Conservation (phyloP, 371 early-diverging fungal genomes). For the Furculomyces boomerangus region DNA sequence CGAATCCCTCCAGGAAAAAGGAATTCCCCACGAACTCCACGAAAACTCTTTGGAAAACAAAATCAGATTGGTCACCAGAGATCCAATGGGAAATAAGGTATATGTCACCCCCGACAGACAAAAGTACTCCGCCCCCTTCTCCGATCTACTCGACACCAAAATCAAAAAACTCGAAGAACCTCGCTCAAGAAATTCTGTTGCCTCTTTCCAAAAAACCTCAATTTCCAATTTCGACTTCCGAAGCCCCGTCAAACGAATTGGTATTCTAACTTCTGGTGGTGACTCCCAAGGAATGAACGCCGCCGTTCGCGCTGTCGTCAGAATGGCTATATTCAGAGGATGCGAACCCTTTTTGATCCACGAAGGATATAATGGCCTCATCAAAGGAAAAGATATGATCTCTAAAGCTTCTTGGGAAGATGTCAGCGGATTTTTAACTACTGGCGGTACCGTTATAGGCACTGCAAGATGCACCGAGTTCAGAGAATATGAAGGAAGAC, state of each 20-base stretch:
- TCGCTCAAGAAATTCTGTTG: no score
- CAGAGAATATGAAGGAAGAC: conserved; percentile 71
- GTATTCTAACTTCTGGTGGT: conserved; percentile 92
- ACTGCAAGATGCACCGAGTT: conserved; percentile 88
- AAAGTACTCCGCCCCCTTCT: background rate
- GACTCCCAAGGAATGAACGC: conserved; percentile 99
- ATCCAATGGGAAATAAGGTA: background rate
- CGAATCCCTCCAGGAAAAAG: background rate
- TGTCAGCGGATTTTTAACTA: conserved; percentile 66
- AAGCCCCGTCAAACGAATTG: conserved; percentile 23
- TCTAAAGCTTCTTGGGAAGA: conserved; percentile 74
- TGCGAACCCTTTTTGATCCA: conserved; percentile 81
- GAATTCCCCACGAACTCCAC: background rate
- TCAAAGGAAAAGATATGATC: conserved; percentile 83
- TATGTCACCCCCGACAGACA: background rate
- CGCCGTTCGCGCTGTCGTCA: conserved; percentile 85
- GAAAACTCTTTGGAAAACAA: background rate
- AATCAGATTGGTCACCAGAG: background rate
- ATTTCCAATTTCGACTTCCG: no score
- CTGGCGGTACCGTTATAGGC: conserved; percentile 96
- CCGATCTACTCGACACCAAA: background rate
- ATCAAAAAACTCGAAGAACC: background rate
- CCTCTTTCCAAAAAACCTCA: no score
- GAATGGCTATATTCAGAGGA: conserved; percentile 66
- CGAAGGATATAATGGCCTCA: conserved; percentile 97